Conservation (phyloP, 2,329 filamentous ascomycete species). For the Beauveria sp. region DNA sequence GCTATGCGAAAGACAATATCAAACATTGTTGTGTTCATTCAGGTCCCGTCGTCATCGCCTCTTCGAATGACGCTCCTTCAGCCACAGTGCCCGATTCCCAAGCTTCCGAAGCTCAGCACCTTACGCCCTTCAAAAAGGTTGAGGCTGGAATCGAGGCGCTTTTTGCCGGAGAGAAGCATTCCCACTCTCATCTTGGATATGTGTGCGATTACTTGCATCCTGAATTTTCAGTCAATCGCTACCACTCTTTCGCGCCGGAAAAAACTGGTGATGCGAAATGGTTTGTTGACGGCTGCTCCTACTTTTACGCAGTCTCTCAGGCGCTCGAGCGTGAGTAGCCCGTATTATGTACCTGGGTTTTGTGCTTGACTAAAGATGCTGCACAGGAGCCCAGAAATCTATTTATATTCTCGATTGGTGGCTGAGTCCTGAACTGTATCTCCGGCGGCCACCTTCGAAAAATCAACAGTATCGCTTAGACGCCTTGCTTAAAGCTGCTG, state of each 20-base stretch:
- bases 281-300: conserved; percentile 78
- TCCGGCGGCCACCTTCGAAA: conserved; percentile 71
- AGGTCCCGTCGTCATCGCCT: not conserved
- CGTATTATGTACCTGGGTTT: not conserved
- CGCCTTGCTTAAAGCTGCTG: conserved; percentile 71
- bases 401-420: conserved; percentile 90
- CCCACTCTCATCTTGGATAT: conserved; percentile 35
- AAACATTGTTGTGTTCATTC: not conserved
- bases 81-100: conserved; percentile 5
- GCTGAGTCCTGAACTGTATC: conserved; percentile 81
- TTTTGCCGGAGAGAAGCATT: conserved; percentile 34
- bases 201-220: conserved; percentile 34
- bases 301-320: conserved; percentile 77
- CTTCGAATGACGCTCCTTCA: not conserved
- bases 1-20: not conserved
- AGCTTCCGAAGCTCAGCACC: not conserved
- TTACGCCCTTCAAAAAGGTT: conserved; percentile 27
- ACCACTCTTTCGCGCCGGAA: conserved; percentile 64
- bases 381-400: conserved; percentile 57
- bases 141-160: conserved; percentile 34
- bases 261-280: conserved; percentile 73
- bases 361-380: not conserved
- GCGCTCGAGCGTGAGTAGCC: conserved; percentile 56
- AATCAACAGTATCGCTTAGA: conserved; percentile 82
- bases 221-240: conserved; percentile 43